Base-by-base conservation (phyloP, 1,284 basidiomycete species). In the Trametes versicolor region DNA sequence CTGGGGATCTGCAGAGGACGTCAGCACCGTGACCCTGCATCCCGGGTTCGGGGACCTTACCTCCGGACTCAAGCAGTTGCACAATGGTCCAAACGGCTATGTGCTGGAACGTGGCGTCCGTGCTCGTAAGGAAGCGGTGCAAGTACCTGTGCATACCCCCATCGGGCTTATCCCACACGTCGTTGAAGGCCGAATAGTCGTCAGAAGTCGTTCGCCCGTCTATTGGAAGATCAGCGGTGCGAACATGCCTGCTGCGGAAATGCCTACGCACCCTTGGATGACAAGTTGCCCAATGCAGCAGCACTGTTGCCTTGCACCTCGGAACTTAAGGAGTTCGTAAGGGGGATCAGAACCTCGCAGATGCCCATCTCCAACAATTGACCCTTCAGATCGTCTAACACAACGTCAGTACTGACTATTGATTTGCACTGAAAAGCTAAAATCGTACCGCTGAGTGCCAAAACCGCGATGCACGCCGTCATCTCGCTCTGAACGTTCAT, bases 81-180 rank as follows among this genome's bases (percentile, higher is more conserved):
- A 99, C 97, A 68, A 99, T 97, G 0, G 97, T 99, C 96, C 96
- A 98, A 48, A 99, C 97, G 34, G 98, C 98, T 72, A 99, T 99
- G 78, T 99, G 98, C 79, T 99, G 97, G 91, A 99, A 99, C 0
- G 98, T 99, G n/a, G 95, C 94, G 77, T 99, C 98, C 19, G 94
- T 84, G 74, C 93, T 96, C 61, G 92, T 95, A 70, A 99, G 81
- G 90, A 99, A 99, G 53, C 95, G 90, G 74, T 96, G 92, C 49
- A 99, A 85, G 79, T 99, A 99, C 67, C 89, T 90, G 77, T 99
- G 97, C 83, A 99, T 91, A 45, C 98, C 98, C 32, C 97, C 98
- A 64, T 98, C 96, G 5, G 98, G 98, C 78, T 96, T 93, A 73
- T 96, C 94, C 98, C 98, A 99, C 5, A 99, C 97, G 55, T 96